Evolutionary conservation across 805 yeast species (phyloP), one percentile per base, ranked within the genome.

Genomic region (Zygosaccharomyces lentus): DNA sequence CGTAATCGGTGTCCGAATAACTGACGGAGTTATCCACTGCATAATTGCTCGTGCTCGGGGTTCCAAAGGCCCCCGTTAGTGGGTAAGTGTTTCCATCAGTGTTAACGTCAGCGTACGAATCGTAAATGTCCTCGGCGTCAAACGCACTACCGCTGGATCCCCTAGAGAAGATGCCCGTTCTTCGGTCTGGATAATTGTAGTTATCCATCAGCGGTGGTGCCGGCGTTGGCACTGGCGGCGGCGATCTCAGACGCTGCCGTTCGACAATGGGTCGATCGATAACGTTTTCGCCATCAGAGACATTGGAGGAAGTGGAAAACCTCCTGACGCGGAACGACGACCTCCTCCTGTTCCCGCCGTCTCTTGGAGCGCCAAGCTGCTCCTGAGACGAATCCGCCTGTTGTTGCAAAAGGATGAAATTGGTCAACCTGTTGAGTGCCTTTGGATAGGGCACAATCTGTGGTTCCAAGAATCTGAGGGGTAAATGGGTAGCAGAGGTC

Each of bases 391-490:
- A n/a, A 12, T 46, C 41, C 1, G 41, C 47, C 16, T 41, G 34
- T 15, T 48, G 49, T 23, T 38, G 47, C 3, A 52, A 37, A 16
- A 39, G 29, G 13, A 42, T 45, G 26, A 47, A 54, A 37, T 54
- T 54, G 2, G 56, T 52, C 9, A 53, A 37, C 34, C 45, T 50
- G 34, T 53, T 54, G 16, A 54, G 50, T 1, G 57, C 58, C 37
- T 53, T 58, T 7, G 68, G 67, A 34, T 54, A 64, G 2, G 68
- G 68, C 21, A 61, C 41, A 21, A 64, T 53, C 29, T 48, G 50
- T 9, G 68, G 68, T 45, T 61, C 58, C 30, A 64, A 51, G 29
- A 54, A 59, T 26, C 48, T 52, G 5, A 54, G 45, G 2, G 68
- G 67, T 13, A 64, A 44, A 35, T 50, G 54, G n/a, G 54, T 51